Percentiles rank a stretch among this genome's conserved stretches.
These are phyloP conservation scores for Naganishia sp. DNA, from an alignment of 1,284 basidiomycete genomes.

Conservation along the genomic window DNA sequence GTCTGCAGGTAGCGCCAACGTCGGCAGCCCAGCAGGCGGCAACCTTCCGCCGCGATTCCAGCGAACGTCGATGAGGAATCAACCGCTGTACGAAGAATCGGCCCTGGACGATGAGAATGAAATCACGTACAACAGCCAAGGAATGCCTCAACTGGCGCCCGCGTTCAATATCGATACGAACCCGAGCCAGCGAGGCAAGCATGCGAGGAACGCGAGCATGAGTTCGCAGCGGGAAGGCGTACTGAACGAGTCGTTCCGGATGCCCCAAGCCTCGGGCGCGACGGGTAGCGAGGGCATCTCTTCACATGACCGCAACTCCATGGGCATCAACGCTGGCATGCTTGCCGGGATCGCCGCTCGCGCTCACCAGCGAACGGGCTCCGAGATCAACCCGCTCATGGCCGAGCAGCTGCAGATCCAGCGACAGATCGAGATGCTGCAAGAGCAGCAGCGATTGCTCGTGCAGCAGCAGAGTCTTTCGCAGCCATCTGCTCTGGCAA, in stretches of 20 bases:
- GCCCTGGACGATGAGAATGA: slow-evolving; percentile 42
- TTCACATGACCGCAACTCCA: slow-evolving; percentile 13
- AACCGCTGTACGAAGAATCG: slow-evolving; percentile 51
- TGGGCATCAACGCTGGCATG: slow-evolving; percentile 37
- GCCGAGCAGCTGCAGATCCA: slow-evolving; percentile 75
- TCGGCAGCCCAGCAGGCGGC: slow-evolving; percentile 27
- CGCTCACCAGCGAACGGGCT: slow-evolving; percentile 58
- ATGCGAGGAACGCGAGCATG: slow-evolving; percentile 8
- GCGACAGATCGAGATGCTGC: slow-evolving; percentile 83
- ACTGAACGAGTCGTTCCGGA: slow-evolving; percentile 25
- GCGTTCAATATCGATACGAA: slow-evolving; percentile 57
- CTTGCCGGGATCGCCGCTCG: slow-evolving; percentile 52
- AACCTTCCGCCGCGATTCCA: slow-evolving; percentile 34
- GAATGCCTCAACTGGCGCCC: slow-evolving; percentile 84
- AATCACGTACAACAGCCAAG: slow-evolving; percentile 62
- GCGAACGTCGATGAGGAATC: slow-evolving; percentile 28
- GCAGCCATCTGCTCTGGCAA: slow-evolving; percentile 68
- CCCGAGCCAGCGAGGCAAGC: slow-evolving; percentile 8
- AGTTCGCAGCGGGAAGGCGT: slow-evolving; percentile 15
- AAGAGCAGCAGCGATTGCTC: slow-evolving; percentile 82
- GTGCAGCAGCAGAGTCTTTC: slow-evolving; percentile 75
- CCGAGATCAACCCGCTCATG: slow-evolving; percentile 62
- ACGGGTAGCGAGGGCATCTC: slow-evolving; percentile 1
- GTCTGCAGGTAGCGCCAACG: slow-evolving; percentile 14
- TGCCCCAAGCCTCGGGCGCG: slow-evolving; percentile 13